phyloP scores from a whole-genome alignment of 2,329 filamentous ascomycete species.

The Monosporascus sp. region DNA sequence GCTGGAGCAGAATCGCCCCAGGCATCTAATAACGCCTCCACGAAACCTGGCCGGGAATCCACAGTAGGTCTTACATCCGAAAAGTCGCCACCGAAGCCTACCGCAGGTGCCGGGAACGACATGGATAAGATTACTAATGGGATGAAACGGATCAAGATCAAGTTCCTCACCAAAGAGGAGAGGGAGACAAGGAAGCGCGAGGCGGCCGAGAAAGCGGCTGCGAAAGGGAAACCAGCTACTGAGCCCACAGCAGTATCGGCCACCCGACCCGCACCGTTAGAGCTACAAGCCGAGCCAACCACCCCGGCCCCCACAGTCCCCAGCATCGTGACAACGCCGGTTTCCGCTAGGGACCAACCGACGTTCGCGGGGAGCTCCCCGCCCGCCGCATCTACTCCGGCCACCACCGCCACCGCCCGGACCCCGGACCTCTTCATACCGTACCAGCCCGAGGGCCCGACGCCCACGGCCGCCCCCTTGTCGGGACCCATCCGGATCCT shows the following conservation, averaged over 20 bases:
- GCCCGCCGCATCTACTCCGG: constrained; percentile 9
- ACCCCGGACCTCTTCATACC: constrained; percentile 43
- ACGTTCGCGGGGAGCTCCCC: background rate
- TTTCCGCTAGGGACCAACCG: background rate
- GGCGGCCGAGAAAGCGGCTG: constrained; percentile 37
- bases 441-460: constrained; percentile 51
- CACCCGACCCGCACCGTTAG: background rate
- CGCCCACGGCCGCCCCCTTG: constrained; percentile 31
- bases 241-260: background rate
- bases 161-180: constrained; percentile 53
- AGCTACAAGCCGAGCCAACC: background rate
- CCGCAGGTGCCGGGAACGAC: constrained; percentile 29
- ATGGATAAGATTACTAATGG: constrained; percentile 52
- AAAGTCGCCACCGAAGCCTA: background rate
- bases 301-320: background rate
- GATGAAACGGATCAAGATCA: constrained; percentile 61
- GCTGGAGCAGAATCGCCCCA: constrained; percentile 5
- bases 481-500: constrained; percentile 19
- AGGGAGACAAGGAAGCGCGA: constrained; percentile 52
- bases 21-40: constrained; percentile 1
- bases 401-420: constrained; percentile 1
- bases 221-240: constrained; percentile 9
- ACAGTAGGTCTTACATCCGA: background rate
- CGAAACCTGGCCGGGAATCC: constrained; percentile 1
- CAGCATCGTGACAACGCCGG: background rate